Percentiles rank a stretch among this genome's conserved stretches.
Evolutionary conservation across 2,329 filamentous ascomycete species (phyloP).

Genomic region (Penicillium sp.): DNA sequence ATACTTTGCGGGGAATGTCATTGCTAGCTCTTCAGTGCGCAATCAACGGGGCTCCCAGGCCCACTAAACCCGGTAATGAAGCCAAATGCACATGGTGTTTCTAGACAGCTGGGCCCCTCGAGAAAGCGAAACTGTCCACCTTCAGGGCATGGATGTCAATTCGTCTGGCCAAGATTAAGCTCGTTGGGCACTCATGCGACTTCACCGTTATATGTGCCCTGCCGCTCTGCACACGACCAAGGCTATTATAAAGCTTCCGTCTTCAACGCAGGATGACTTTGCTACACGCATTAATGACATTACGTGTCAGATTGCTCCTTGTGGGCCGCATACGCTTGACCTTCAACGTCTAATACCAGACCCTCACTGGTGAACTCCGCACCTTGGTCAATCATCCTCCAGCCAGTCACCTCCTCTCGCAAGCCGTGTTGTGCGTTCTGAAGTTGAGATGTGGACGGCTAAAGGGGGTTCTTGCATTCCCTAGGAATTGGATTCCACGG

Average conservation of each 20-base stretch:
- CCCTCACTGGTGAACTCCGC: neutral
- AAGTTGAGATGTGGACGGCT: slow-evolving; percentile 45
- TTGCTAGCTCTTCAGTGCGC: no score
- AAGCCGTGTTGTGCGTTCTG: slow-evolving; percentile 45
- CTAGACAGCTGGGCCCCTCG: no score
- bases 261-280: neutral
- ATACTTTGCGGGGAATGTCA: no score
- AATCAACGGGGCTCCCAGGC: no score
- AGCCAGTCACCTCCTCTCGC: slow-evolving; percentile 12
- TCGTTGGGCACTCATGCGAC: neutral
- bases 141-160: slow-evolving; percentile 18
- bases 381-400: neutral
- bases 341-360: neutral
- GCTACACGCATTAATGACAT: neutral
- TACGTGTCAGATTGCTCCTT: neutral
- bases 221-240: neutral
- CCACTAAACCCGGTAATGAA: no score
- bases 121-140: slow-evolving; percentile 10
- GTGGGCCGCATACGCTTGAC: neutral
- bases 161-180: neutral
- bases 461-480: slow-evolving; percentile 47
- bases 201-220: slow-evolving; percentile 24
- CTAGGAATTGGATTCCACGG: slow-evolving; percentile 52
- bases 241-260: neutral
- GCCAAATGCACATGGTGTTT: no score